Percentiles rank a stretch among this genome's conserved stretches.
phyloP scores from a whole-genome alignment of 441 rosid genomes.

The Pelargonium cotyledonis region DNA sequence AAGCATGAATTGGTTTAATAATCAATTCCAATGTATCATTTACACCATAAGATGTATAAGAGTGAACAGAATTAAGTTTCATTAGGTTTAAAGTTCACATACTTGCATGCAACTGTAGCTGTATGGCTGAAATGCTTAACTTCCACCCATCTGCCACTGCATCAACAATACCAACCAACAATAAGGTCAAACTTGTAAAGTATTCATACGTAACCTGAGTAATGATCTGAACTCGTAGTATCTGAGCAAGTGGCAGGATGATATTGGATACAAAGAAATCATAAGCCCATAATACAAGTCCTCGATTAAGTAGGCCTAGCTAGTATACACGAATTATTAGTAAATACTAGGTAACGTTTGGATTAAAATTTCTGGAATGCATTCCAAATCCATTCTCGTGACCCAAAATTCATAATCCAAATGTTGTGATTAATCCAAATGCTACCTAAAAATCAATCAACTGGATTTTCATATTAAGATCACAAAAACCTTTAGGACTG shows the following conservation, averaged over 20 bases:
- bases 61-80: background rate
- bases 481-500: constrained; percentile 65
- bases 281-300: background rate
- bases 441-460: background rate
- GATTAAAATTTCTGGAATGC: no score
- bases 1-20: background rate
- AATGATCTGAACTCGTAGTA: constrained; percentile 1
- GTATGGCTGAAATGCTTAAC: constrained; percentile 10
- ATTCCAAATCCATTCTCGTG: no score
- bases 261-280: background rate
- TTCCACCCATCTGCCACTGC: constrained; percentile 68
- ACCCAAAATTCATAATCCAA: no score
- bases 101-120: constrained; percentile 15
- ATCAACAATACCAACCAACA: constrained; percentile 26
- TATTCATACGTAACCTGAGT: constrained; percentile 7
- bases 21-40: background rate
- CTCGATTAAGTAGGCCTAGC: background rate
- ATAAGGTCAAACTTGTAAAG: constrained; percentile 17
- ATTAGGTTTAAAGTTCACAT: background rate
- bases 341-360: no score
- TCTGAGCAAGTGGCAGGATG: background rate
- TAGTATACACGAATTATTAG: background rate
- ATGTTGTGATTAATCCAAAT: background rate
- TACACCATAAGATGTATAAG: background rate
- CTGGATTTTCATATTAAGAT: background rate